phyloP scores from a whole-genome alignment of 2,329 filamentous ascomycete species.

The Berkeleyomyces basicola region DNA sequence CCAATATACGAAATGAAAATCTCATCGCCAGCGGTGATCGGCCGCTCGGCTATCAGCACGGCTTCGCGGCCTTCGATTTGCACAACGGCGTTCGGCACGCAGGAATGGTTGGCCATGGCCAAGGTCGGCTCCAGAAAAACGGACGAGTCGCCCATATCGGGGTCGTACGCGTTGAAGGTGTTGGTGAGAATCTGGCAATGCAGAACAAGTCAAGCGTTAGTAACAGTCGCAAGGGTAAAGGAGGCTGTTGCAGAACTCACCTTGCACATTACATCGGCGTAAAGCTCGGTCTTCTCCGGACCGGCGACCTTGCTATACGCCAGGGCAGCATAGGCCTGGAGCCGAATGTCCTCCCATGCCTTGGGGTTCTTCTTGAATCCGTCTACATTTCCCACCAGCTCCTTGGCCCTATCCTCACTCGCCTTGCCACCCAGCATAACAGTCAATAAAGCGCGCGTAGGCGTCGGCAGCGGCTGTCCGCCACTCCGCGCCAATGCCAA shows the following conservation, averaged over 20 bases:
- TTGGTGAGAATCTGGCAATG: slow-evolving; percentile 39
- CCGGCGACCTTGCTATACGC: slow-evolving; percentile 23
- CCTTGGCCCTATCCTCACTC: slow-evolving; percentile 21
- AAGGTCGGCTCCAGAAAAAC: slow-evolving; percentile 39
- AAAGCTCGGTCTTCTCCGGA: slow-evolving; percentile 23
- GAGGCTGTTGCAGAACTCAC: slow-evolving; percentile 19
- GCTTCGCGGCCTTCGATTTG: slow-evolving; percentile 36
- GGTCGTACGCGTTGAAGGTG: slow-evolving; percentile 39
- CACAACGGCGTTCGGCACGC: slow-evolving; percentile 41
- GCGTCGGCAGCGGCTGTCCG: slow-evolving; percentile 31
- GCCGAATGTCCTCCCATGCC: slow-evolving; percentile 30
- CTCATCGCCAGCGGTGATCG: slow-evolving; percentile 36
- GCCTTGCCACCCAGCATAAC: slow-evolving; percentile 27
- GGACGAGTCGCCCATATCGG: slow-evolving; percentile 34
- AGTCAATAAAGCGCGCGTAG: slow-evolving; percentile 37
- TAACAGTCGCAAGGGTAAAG: background rate
- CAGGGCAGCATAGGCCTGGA: slow-evolving; percentile 34
- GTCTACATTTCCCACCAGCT: slow-evolving; percentile 31
- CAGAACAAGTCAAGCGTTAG: background rate
- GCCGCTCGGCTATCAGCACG: slow-evolving; percentile 31
- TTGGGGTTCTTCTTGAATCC: slow-evolving; percentile 21
- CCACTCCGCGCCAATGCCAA: slow-evolving; percentile 24
- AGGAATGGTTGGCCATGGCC: slow-evolving; percentile 47
- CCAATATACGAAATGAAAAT: slow-evolving; percentile 47
- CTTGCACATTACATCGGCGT: slow-evolving; percentile 36